phyloP scores from a whole-genome alignment of 208 protist genomes.

The Trypanosoma avium region DNA sequence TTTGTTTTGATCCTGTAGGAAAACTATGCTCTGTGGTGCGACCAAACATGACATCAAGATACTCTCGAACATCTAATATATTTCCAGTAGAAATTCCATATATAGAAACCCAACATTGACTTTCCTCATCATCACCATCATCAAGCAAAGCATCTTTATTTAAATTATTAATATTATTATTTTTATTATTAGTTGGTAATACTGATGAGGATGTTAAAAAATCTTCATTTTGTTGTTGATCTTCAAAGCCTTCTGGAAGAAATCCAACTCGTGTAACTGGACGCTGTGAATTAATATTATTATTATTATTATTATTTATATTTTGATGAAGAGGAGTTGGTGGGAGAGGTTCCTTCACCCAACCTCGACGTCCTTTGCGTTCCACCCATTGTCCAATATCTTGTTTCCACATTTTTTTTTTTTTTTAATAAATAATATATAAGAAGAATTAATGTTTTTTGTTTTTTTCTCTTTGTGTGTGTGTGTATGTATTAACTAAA shows the following conservation, averaged over 20 bases:
- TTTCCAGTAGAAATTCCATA: conserved; percentile 33
- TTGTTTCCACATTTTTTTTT: conserved; percentile 61
- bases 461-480: conserved; percentile 7
- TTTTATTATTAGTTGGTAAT: not conserved
- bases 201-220: not conserved
- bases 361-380: conserved; percentile 45
- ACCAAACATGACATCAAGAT: conserved; percentile 69
- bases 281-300: not conserved
- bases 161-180: not conserved
- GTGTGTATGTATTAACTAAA: not conserved
- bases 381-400: conserved; percentile 69
- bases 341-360: not conserved
- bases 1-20: too few species aligned
- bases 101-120: conserved; percentile 45
- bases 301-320: not conserved
- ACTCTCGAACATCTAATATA: conserved; percentile 69
- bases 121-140: not conserved
- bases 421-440: conserved; percentile 21
- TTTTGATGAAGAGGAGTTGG: too few species aligned
- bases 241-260: conserved; percentile 30
- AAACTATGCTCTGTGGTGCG: conserved; percentile 56
- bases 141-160: not conserved
- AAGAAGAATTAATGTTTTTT: not conserved
- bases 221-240: conserved; percentile 1
- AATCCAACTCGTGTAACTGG: conserved; percentile 26